Conservation (phyloP, 2,329 filamentous ascomycete genomes). For the Thelonectria rubi region DNA sequence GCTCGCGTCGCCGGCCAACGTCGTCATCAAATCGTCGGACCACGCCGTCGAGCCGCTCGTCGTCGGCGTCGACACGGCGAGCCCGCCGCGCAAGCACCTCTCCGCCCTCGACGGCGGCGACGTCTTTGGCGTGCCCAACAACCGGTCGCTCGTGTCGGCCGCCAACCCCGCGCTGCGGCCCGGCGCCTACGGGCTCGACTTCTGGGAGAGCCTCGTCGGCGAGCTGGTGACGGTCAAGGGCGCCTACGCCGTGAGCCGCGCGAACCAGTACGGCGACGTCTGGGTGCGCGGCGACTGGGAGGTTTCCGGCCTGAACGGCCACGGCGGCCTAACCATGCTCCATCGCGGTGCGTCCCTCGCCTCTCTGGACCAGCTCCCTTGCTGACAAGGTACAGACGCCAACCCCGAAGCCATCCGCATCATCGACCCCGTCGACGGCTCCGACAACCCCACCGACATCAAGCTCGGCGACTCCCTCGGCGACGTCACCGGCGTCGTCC, state of each 20-base stretch:
- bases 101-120: slow-evolving; percentile 71
- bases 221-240: slow-evolving; percentile 71
- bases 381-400: slow-evolving; percentile 56
- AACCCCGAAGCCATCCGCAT: slow-evolving; percentile 77
- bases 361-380: too few relatives aligned
- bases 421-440: slow-evolving; percentile 71
- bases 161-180: slow-evolving; percentile 70
- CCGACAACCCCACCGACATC: slow-evolving; percentile 64
- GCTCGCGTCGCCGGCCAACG: slow-evolving; percentile 63
- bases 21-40: slow-evolving; percentile 61
- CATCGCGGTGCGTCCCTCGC: slow-evolving; percentile 53
- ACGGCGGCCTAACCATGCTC: slow-evolving; percentile 71
- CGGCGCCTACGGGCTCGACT: slow-evolving; percentile 71
- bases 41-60: slow-evolving; percentile 66
- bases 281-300: slow-evolving; percentile 75
- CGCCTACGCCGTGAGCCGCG: slow-evolving; percentile 65
- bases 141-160: slow-evolving; percentile 63
- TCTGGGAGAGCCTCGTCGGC: slow-evolving; percentile 75
- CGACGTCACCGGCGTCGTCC: slow-evolving; percentile 75
- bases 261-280: slow-evolving; percentile 72
- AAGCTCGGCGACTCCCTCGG: slow-evolving; percentile 72
- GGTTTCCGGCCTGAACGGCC: slow-evolving; percentile 67
- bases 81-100: slow-evolving; percentile 69
- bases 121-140: slow-evolving; percentile 72
- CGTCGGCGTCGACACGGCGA: slow-evolving; percentile 65